These are phyloP conservation scores for Lipomyces mesembrius DNA, from an alignment of 805 yeast genomes.

Conservation along the genomic window DNA sequence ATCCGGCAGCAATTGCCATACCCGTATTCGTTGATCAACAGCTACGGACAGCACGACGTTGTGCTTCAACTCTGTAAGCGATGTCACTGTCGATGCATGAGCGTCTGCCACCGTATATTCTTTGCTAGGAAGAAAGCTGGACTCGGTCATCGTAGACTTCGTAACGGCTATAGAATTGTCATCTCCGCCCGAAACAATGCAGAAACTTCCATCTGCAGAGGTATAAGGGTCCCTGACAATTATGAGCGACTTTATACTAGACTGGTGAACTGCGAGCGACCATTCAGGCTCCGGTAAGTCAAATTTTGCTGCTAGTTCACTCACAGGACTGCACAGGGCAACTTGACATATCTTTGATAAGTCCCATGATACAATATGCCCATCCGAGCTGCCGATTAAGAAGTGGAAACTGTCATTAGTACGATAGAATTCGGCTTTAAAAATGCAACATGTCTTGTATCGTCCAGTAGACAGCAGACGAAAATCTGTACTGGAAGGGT, in stretches of 20 bases:
- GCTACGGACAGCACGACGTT: slow-evolving; percentile 59
- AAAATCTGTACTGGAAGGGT: slow-evolving; percentile 49
- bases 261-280: slow-evolving; percentile 71
- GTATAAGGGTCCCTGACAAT: slow-evolving; percentile 35
- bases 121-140: slow-evolving; percentile 34
- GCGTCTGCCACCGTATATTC: slow-evolving; percentile 53
- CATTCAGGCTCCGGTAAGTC: slow-evolving; percentile 24
- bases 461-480: slow-evolving; percentile 52
- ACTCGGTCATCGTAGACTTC: slow-evolving; percentile 44
- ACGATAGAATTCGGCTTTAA: slow-evolving; percentile 59
- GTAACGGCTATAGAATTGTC: slow-evolving; percentile 72
- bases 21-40: slow-evolving; percentile 77
- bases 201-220: slow-evolving; percentile 14
- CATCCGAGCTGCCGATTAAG: slow-evolving; percentile 80
- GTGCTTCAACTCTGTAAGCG: slow-evolving; percentile 51
- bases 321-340: not conserved
- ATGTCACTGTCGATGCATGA: slow-evolving; percentile 86
- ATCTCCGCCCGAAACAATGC: slow-evolving; percentile 84
- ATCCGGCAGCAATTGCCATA: slow-evolving; percentile 58
- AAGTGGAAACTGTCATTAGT: slow-evolving; percentile 47
- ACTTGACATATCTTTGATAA: slow-evolving; percentile 45
- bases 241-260: slow-evolving; percentile 74
- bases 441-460: slow-evolving; percentile 77
- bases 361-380: slow-evolving; percentile 68
- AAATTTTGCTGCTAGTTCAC: not conserved